Evolutionary conservation across 2,329 filamentous ascomycete genomes (phyloP), one percentile per base, ranked within the genome.

Genomic region (Eurotiales sp.): DNA sequence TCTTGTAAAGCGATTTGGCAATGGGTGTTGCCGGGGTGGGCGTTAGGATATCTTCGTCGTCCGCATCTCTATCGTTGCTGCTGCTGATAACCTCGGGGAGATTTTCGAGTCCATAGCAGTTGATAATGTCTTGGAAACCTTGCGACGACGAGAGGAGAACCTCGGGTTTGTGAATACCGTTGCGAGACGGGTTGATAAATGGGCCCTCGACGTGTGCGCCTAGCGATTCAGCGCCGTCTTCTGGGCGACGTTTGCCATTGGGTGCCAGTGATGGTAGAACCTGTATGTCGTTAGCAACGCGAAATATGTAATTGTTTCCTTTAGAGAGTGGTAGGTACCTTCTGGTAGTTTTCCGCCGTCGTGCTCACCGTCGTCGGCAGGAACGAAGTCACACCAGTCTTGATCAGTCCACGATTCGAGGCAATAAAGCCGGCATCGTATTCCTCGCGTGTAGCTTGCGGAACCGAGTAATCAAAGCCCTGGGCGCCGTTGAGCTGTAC

Each of bases 191-290:
- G 61, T 77, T 88, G 50, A 96, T 77, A 71, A 96, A 96, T 0
- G 91, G 91, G 0, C 91, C 91, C 76, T 96, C 91, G 65, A 88
- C 87, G 64, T 96, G 91, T 3, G 90, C 90, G 25, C 91, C 91
- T 12, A 96, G 80, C 0, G 88, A 93, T 71, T 96, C 90, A 43
- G 89, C 84, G 41, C 91, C 91, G 56, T 88, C 81, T 36, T 66
- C 59, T 29, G 88, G 74, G 46, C 78, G 68, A 56, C 87, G 81
- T 12, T 68, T 61, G 14, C 85, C 85, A 0, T 86, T 88, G 1
- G 89, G 88, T 0, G 83, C 88, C 10, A 96, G 80, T 61, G 85
- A 86, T 14, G 88, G 89, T 14, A 96, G 79, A 8, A 86, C 71
- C 62, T 73, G 50, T n/a, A n/a, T n/a, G n/a, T n/a, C n/a, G n/a